Percentiles rank a stretch among this genome's conserved stretches.
Evolutionary conservation across 1,139 yeast genomes (phyloP).

Genomic region (Blastobotrys capitulatus): DNA sequence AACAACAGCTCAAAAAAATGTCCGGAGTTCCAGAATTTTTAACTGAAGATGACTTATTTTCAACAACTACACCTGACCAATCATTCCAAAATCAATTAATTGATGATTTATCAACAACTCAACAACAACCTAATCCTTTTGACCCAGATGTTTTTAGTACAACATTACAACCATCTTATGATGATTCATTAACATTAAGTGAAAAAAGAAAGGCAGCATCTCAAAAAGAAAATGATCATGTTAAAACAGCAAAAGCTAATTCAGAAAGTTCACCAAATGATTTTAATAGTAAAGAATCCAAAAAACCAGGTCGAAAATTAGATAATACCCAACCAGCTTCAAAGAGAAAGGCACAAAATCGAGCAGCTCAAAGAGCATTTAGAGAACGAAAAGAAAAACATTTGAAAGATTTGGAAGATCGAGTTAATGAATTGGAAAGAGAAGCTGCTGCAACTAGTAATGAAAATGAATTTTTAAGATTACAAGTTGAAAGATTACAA

Average conservation of each 20-base stretch:
- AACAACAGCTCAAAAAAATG: neutral
- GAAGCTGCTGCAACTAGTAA: constrained; percentile 58
- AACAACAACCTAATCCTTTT: neutral
- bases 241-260: constrained; percentile 1
- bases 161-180: constrained; percentile 5
- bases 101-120: neutral
- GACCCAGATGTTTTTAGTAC: neutral
- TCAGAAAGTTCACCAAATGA: neutral
- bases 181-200: constrained; percentile 8
- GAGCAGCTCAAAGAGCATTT: constrained; percentile 97
- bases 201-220: constrained; percentile 10
- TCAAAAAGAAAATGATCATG: neutral
- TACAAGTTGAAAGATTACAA: constrained; percentile 72
- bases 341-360: constrained; percentile 91
- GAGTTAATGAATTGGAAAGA: constrained; percentile 64
- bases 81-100: neutral
- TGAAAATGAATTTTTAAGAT: constrained; percentile 67
- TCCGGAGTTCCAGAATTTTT: neutral
- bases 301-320: constrained; percentile 67
- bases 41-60: neutral
- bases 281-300: constrained; percentile 4
- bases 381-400: constrained; percentile 89
- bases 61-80: neutral
- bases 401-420: constrained; percentile 78
- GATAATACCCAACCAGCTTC: constrained; percentile 72